Evolutionary conservation across 2,329 filamentous ascomycete species (phyloP).

Genomic region (Ascochyta koolunga): DNA sequence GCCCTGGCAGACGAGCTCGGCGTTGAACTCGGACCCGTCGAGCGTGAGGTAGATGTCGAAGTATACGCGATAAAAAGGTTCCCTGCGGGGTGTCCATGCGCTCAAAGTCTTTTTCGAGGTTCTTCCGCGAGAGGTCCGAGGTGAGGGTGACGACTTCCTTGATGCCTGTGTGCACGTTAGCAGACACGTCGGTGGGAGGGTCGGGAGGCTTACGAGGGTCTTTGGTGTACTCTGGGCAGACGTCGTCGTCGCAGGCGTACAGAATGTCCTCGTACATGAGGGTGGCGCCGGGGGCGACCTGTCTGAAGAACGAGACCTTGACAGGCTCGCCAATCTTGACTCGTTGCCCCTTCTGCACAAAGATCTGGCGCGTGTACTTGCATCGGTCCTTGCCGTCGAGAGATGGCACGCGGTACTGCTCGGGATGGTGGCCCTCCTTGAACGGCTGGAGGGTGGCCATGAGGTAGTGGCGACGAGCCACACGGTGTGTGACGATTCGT

Average conservation of each 20-base stretch:
- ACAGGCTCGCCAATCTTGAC: slow-evolving; percentile 99
- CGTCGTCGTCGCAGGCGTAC: slow-evolving; percentile 96
- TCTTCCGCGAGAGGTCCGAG: slow-evolving; percentile 95
- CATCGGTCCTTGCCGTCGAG: slow-evolving; percentile 96
- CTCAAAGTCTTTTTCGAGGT: slow-evolving; percentile 98
- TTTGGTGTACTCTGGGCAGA: slow-evolving; percentile 98
- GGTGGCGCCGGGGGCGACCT: slow-evolving; percentile 94
- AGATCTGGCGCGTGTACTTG: slow-evolving; percentile 98
- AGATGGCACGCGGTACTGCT: slow-evolving; percentile 95
- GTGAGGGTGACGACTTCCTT: slow-evolving; percentile 98
- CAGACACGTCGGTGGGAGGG: not conserved
- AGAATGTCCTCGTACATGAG: slow-evolving; percentile 99
- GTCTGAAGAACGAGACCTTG: slow-evolving; percentile 98
- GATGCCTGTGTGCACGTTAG: slow-evolving; percentile 69
- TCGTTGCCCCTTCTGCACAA: slow-evolving; percentile 97
- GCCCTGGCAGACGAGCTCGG: slow-evolving; percentile 97
- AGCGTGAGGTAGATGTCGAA: slow-evolving; percentile 81
- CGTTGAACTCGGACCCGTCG: slow-evolving; percentile 96
- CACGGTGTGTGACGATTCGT: slow-evolving; percentile 93
- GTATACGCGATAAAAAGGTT: slow-evolving; percentile 67
- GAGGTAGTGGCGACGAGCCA: slow-evolving; percentile 95
- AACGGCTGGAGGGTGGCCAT: slow-evolving; percentile 99
- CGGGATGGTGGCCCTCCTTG: slow-evolving; percentile 97
- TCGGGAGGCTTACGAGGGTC: slow-evolving; percentile 82
- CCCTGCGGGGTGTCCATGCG: slow-evolving; percentile 98